Conservation (phyloP, 2,329 filamentous ascomycete species). For the Ploettnerulaceae sp. region DNA sequence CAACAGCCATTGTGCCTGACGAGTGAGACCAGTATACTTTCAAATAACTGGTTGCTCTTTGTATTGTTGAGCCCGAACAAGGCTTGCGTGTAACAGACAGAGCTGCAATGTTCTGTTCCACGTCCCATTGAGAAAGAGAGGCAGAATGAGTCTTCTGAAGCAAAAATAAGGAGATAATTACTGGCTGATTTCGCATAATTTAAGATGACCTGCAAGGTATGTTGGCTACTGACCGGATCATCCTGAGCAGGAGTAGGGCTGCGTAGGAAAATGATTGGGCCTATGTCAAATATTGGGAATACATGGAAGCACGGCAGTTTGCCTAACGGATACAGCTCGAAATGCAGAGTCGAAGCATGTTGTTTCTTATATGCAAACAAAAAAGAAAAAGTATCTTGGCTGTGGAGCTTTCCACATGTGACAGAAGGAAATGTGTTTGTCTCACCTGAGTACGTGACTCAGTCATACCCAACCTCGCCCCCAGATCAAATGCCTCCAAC, state of each 20-base stretch:
- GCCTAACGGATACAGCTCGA: slow-evolving; percentile 9
- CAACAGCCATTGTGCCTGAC: slow-evolving; percentile 4
- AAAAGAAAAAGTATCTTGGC: background rate
- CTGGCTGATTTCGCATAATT: slow-evolving; percentile 5
- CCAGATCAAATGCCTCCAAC: background rate
- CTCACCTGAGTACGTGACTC: background rate
- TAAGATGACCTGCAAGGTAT: slow-evolving; percentile 6
- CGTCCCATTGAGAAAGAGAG: slow-evolving; percentile 12
- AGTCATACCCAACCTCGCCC: background rate
- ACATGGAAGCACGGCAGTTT: slow-evolving; percentile 15
- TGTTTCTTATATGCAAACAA: background rate
- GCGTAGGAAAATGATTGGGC: slow-evolving; percentile 16
- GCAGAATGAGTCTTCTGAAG: background rate
- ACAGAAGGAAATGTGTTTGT: slow-evolving; percentile 7
- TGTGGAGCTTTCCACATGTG: background rate
- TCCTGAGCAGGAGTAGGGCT: slow-evolving; percentile 19
- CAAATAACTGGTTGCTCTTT: slow-evolving; percentile 14
- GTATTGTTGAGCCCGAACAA: slow-evolving; percentile 14
- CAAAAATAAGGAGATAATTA: slow-evolving; percentile 13
- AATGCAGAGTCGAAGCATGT: background rate
- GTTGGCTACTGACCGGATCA: slow-evolving; percentile 10
- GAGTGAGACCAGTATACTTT: slow-evolving; percentile 21
- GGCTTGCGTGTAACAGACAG: slow-evolving; percentile 23
- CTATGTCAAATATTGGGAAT: background rate
- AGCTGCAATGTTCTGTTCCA: slow-evolving; percentile 21